Conservation (phyloP, 805 yeast species). For the Candida multigemmis region DNA sequence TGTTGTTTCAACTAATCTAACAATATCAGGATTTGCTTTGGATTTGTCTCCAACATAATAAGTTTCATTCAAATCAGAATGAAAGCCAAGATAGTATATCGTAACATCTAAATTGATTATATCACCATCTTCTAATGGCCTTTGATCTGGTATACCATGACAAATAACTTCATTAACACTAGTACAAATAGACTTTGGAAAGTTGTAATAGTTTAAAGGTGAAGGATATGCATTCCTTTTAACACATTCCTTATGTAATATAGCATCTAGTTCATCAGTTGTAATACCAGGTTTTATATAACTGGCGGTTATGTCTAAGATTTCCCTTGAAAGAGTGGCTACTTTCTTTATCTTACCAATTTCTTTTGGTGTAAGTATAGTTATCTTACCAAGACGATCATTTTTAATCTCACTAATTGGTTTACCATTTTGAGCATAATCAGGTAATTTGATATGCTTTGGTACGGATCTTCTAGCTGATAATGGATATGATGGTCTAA, state of each 20-base stretch:
- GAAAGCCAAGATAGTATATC: conserved; percentile 77
- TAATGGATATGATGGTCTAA: conserved; percentile 78
- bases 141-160: conserved; percentile 94
- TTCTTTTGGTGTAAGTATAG: conserved; percentile 55
- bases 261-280: conserved; percentile 82
- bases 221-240: conserved; percentile 91
- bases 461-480: conserved; percentile 67
- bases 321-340: conserved; percentile 73
- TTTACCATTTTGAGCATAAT: conserved; percentile 72
- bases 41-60: conserved; percentile 93
- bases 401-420: conserved; percentile 72
- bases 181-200: conserved; percentile 87
- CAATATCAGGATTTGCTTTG: conserved; percentile 66
- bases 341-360: conserved; percentile 68
- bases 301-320: conserved; percentile 83
- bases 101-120: conserved; percentile 88
- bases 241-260: conserved; percentile 82
- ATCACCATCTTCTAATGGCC: conserved; percentile 85
- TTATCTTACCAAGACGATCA: conserved; percentile 60
- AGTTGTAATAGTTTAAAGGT: conserved; percentile 88
- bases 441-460: conserved; percentile 63
- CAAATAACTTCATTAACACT: conserved; percentile 93
- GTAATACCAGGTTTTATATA: conserved; percentile 82
- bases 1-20: conserved; percentile 79
- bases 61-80: conserved; percentile 93